Evolutionary conservation across 1,284 basidiomycete genomes (phyloP).

Genomic region (Porogramme epimiltina): DNA sequence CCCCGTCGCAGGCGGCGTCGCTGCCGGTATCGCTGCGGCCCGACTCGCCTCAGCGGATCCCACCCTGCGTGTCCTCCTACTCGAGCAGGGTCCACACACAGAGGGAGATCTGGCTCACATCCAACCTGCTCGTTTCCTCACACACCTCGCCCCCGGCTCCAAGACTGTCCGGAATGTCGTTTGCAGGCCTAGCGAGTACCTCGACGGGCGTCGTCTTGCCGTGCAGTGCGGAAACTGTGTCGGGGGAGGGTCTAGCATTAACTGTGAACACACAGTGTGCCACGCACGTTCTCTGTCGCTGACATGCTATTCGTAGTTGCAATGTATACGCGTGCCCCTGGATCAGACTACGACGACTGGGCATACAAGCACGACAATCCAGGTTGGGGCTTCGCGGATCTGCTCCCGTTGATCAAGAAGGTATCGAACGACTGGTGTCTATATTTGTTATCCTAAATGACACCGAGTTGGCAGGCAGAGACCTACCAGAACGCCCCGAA

Average conservation of each 20-base stretch:
- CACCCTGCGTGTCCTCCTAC: conserved; percentile 41
- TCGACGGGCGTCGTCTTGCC: conserved; percentile 45
- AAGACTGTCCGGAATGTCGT: conserved; percentile 45
- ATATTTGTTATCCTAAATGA: too few species aligned
- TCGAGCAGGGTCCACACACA: conserved; percentile 50
- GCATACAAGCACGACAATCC: conserved; percentile 43
- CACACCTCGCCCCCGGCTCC: conserved; percentile 39
- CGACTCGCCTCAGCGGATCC: conserved; percentile 49
- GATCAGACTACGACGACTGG: conserved; percentile 60
- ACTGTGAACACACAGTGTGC: conserved; percentile 48
- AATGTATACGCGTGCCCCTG: conserved; percentile 51
- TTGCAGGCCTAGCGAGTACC: conserved; percentile 41
- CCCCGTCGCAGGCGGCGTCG: conserved; percentile 46
- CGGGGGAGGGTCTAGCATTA: conserved; percentile 59
- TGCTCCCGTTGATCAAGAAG: conserved; percentile 41
- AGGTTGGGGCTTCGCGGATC: conserved; percentile 51
- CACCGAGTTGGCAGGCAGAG: conserved; percentile 12
- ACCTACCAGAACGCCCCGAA: conserved; percentile 16
- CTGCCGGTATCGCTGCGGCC: conserved; percentile 48
- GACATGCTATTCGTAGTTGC: conserved; percentile 25
- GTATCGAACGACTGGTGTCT: conserved; percentile 6
- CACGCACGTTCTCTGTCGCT: too few species aligned
- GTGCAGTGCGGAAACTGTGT: conserved; percentile 49
- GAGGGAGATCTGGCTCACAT: conserved; percentile 44
- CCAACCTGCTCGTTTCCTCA: conserved; percentile 51